Base-by-base conservation (phyloP, 805 yeast species). In the Suhomyces sp. region DNA sequence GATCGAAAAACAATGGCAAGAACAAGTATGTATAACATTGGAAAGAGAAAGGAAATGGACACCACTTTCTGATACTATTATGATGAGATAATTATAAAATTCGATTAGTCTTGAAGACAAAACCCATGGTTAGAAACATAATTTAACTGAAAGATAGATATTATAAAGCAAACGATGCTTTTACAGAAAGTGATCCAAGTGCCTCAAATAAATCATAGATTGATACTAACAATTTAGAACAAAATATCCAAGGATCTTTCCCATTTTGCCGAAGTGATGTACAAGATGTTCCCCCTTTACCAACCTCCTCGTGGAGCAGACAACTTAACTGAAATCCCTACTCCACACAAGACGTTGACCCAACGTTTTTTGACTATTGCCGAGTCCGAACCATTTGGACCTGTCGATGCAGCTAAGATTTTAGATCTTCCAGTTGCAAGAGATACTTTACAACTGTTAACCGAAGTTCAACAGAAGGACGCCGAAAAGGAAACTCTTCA, bases 351-450 rank as follows among this genome's bases (percentile, higher is more conserved):
- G 62, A 84, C 95, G 2, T 69, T 82, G 44, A 79, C 79, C 44
- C 87, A 95, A 45, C 72, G 91, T 46, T 90, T 90, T 68, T 63
- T 87, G 55, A 83, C 95, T 9, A 81, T 91, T 57, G 91, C 96
- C 7, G 98, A 91, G 64, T 81, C 88, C 18, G 95, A 88, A 65
- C 95, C 96, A 7, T 90, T 91, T 57, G 96, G 96, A 5, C 95
- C 97, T 4, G 74, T 88, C 5, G 98, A 93, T 55, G 97, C 98
- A 10, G 96, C 98, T 32, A 69, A 79, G 38, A 76, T 83, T 25
- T 77, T 87, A 44, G 88, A 75, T 27, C 71, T 91, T 45, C 90
- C 86, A 57, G 95, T 96, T n/a, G 97, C 98, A 19, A 76, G 79
- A 31, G 78, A 72, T 23, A 84, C 93, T 3, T 71, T 90, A 48